Conservation (phyloP, 2,329 filamentous ascomycete genomes). For the Colletotrichum horii region DNA sequence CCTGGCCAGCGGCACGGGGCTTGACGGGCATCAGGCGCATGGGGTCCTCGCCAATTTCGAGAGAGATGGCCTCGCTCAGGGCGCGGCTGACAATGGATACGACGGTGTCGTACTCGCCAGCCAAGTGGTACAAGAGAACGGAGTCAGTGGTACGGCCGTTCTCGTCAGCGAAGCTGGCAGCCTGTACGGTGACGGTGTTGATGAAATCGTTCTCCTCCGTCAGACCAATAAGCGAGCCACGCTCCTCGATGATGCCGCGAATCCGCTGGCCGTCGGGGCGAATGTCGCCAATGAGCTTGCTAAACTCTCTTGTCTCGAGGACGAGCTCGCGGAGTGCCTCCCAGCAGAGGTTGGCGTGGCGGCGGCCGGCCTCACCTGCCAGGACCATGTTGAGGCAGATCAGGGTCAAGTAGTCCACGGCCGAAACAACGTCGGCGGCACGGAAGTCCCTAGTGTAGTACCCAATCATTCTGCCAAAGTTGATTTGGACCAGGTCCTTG, state of each 20-base stretch:
- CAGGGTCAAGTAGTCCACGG: conserved; percentile 89
- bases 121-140: conserved; percentile 91
- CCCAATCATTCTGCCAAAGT: conserved; percentile 91
- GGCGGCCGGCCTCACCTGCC: conserved; percentile 72
- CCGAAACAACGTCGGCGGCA: conserved; percentile 84
- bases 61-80: conserved; percentile 85
- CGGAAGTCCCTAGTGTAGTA: conserved; percentile 97
- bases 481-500: conserved; percentile 79
- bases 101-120: conserved; percentile 95
- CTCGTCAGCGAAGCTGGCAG: conserved; percentile 91
- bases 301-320: conserved; percentile 96
- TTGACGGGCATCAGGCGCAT: conserved; percentile 81
- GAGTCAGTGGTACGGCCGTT: conserved; percentile 93
- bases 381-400: conserved; percentile 92
- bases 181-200: conserved; percentile 89
- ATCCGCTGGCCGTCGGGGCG: conserved; percentile 84
- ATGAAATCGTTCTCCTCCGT: conserved; percentile 84
- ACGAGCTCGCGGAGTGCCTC: conserved; percentile 93
- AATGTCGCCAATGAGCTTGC: conserved; percentile 91
- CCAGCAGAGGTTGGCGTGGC: conserved; percentile 84
- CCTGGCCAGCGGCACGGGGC: conserved; percentile 60
- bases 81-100: conserved; percentile 87
- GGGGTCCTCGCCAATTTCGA: conserved; percentile 83
- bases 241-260: conserved; percentile 85
- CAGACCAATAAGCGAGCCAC: conserved; percentile 80